Conservation (phyloP, 768 basidiomycete species). For the Mycena venus region DNA sequence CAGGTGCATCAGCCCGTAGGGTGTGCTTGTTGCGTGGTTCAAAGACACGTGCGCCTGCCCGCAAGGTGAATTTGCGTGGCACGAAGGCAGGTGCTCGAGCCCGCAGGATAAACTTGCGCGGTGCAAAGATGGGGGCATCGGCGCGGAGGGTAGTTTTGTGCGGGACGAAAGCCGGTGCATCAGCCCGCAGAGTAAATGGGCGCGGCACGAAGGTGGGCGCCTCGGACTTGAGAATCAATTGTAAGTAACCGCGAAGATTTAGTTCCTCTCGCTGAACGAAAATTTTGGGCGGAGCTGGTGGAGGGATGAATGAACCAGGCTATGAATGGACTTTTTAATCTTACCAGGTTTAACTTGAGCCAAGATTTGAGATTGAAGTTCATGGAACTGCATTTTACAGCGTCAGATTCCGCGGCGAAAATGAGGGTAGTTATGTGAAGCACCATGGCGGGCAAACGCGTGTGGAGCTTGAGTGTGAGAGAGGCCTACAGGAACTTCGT, state of each 20-base stretch:
- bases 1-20: too few relatives aligned
- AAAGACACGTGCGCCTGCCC: too few relatives aligned
- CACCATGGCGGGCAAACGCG: background rate
- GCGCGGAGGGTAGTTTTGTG: background rate
- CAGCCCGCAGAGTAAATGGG: too few relatives aligned
- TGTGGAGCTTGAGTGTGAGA: background rate
- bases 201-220: too few relatives aligned
- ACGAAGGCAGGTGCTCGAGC: too few relatives aligned
- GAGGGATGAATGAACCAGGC: background rate
- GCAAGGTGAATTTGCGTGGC: too few relatives aligned
- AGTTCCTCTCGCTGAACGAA: conserved; percentile 9
- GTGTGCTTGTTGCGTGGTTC: too few relatives aligned
- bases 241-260: background rate
- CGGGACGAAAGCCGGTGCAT: too few relatives aligned
- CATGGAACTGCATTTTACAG: background rate
- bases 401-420: background rate
- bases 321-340: background rate
- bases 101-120: background rate
- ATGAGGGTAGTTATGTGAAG: background rate
- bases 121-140: background rate
- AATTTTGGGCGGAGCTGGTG: background rate
- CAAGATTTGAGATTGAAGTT: background rate
- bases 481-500: background rate
- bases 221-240: too few relatives aligned
- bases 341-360: background rate